A percentile compares a stretch with the other conserved stretches of the same genome.
Evolutionary conservation across 805 yeast genomes (phyloP).

Genomic region (Yarrowia yakushimensis): DNA sequence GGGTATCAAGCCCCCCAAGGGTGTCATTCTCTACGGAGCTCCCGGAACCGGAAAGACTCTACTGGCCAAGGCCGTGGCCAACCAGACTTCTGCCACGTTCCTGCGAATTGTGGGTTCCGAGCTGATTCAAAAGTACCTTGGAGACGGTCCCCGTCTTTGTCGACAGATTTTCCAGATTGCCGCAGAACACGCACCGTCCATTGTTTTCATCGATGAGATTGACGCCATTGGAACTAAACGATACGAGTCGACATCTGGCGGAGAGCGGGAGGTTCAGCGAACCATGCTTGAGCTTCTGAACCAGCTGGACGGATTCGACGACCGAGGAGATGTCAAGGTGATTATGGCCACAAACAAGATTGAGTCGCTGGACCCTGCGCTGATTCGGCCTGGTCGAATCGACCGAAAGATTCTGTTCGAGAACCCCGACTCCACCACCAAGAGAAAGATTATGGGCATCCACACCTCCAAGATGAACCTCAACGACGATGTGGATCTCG

Average conservation of each 20-base stretch:
- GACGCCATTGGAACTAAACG: slow-evolving; percentile 99
- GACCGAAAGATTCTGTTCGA: slow-evolving; percentile 94
- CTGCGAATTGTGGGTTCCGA: slow-evolving; percentile 96
- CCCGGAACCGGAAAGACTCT: slow-evolving; percentile 98
- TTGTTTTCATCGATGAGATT: slow-evolving; percentile 96
- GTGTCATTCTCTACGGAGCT: slow-evolving; percentile 94
- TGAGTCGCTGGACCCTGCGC: slow-evolving; percentile 91
- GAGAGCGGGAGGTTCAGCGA: slow-evolving; percentile 96
- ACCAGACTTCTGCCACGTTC: slow-evolving; percentile 94
- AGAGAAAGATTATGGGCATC: slow-evolving; percentile 86
- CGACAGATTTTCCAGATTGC: slow-evolving; percentile 96
- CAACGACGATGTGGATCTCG: slow-evolving; percentile 81
- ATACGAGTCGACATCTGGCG: slow-evolving; percentile 86
- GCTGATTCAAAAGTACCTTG: slow-evolving; percentile 91
- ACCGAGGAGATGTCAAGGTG: slow-evolving; percentile 94
- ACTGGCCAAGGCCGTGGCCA: slow-evolving; percentile 96
- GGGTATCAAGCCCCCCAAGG: slow-evolving; percentile 98
- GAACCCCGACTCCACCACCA: slow-evolving; percentile 89
- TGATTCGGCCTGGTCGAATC: slow-evolving; percentile 95
- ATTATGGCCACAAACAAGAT: slow-evolving; percentile 97
- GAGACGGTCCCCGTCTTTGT: slow-evolving; percentile 95
- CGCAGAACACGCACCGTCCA: slow-evolving; percentile 96
- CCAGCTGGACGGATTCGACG: slow-evolving; percentile 96
- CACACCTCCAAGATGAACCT: slow-evolving; percentile 93
- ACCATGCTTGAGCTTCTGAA: slow-evolving; percentile 94